A percentile compares a stretch with the other conserved stretches of the same genome.
phyloP scores from a whole-genome alignment of 139 green algal species.

The Chlamydomonas incerta region DNA sequence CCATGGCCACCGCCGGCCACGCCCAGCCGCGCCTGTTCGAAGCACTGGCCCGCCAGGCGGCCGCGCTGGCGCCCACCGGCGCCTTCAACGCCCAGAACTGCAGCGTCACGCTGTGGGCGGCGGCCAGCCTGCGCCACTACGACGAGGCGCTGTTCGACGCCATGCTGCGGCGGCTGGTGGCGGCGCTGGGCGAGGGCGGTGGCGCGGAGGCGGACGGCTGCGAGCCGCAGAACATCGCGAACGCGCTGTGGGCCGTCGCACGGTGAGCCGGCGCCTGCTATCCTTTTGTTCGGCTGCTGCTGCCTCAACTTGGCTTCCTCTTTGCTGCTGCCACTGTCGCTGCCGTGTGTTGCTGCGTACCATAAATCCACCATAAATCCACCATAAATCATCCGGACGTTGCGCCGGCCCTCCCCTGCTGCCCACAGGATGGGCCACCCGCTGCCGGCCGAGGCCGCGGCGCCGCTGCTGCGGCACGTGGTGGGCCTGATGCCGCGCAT shows the following conservation, averaged over 20 bases:
- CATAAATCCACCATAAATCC: too few relatives aligned
- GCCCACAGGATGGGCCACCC: constrained; percentile 22
- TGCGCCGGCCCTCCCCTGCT: too few relatives aligned
- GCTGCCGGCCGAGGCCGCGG: background rate
- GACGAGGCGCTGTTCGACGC: constrained; percentile 35
- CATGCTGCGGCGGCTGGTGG: constrained; percentile 44
- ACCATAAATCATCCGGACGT: too few relatives aligned
- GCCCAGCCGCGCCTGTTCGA: constrained; percentile 31
- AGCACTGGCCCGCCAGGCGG: background rate
- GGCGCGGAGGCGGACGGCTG: background rate
- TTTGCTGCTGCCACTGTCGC: too few relatives aligned
- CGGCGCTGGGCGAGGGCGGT: background rate
- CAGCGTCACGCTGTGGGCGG: constrained; percentile 51
- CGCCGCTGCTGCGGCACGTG: constrained; percentile 28
- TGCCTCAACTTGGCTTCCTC: too few relatives aligned
- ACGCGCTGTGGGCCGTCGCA: constrained; percentile 61
- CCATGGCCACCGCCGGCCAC: constrained; percentile 61
- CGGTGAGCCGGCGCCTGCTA: background rate
- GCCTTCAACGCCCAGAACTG: constrained; percentile 56
- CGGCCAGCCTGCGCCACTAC: constrained; percentile 48
- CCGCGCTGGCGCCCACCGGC: background rate
- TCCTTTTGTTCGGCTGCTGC: too few relatives aligned
- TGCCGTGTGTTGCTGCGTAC: too few relatives aligned
- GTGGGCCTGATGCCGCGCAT: constrained; percentile 47
- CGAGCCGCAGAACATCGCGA: constrained; percentile 64